Evolutionary conservation across 2,329 filamentous ascomycete species (phyloP).

Genomic region (Penicillium fuscoglaucum): DNA sequence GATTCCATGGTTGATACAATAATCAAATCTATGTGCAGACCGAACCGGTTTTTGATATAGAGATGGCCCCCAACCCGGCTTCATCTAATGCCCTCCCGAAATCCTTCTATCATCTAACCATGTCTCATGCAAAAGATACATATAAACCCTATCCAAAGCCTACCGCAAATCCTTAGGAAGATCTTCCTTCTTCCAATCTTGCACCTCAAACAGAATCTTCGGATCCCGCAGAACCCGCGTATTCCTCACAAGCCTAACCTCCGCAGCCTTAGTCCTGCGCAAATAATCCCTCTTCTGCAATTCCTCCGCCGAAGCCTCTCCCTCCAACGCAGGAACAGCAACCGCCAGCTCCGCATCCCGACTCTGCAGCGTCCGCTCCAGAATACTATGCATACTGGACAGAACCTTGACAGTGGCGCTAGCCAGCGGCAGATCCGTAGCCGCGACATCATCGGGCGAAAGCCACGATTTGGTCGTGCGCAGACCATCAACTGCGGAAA

Average conservation of each 20-base stretch:
- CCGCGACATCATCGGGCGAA: constrained; percentile 68
- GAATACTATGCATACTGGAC: constrained; percentile 86
- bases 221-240: constrained; percentile 67
- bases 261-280: constrained; percentile 77
- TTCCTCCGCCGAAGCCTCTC: constrained; percentile 44
- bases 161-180: constrained; percentile 26
- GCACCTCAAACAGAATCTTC: constrained; percentile 61
- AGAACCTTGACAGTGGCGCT: constrained; percentile 82
- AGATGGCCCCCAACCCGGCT: neutral
- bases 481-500: constrained; percentile 54
- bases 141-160: neutral
- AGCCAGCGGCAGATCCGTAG: constrained; percentile 76
- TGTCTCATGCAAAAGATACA: constrained; percentile 1
- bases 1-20: constrained; percentile 3
- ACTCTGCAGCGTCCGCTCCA: constrained; percentile 65
- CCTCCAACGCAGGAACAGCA: constrained; percentile 23
- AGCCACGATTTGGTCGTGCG: constrained; percentile 66
- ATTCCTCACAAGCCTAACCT: constrained; percentile 80
- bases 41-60: constrained; percentile 1
- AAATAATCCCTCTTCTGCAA: constrained; percentile 63
- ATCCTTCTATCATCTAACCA: constrained; percentile 1
- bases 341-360: constrained; percentile 64
- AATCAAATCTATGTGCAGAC: constrained; percentile 16
- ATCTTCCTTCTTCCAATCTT: constrained; percentile 38
- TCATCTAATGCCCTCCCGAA: neutral